Evolutionary conservation across 108 stramenopile species (phyloP).

Genomic region (Pseudonitzschia pungens): DNA sequence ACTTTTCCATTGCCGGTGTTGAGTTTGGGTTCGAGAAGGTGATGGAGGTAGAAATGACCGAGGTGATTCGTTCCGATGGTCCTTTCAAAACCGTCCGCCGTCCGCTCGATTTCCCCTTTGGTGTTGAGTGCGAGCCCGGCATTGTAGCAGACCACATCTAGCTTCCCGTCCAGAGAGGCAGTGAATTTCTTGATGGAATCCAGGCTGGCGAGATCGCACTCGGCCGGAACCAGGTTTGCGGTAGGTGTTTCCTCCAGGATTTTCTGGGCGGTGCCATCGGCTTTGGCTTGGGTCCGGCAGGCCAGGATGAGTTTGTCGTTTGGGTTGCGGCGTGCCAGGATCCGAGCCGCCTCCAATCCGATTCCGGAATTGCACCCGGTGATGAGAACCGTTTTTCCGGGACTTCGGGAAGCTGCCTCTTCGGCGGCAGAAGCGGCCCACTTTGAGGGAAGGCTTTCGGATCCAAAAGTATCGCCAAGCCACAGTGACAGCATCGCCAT

Average conservation of each 20-base stretch:
- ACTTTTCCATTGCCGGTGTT: constrained; percentile 48
- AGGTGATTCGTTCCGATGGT: constrained; percentile 95
- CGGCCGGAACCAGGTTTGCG: constrained; percentile 66
- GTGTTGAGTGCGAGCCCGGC: constrained; percentile 80
- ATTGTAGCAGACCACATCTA: constrained; percentile 83
- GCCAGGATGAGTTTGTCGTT: constrained; percentile 69
- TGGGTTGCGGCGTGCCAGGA: constrained; percentile 37
- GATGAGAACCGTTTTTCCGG: constrained; percentile 40
- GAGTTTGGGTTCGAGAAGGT: constrained; percentile 63
- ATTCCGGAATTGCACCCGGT: constrained; percentile 76
- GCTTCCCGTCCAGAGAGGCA: constrained; percentile 10
- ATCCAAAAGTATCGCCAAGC: constrained; percentile 9
- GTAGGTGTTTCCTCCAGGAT: constrained; percentile 15
- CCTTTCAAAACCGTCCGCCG: constrained; percentile 74
- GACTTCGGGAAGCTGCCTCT: not conserved
- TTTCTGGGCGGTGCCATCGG: constrained; percentile 47
- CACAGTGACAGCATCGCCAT: constrained; percentile 7
- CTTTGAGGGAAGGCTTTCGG: not conserved
- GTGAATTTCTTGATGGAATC: constrained; percentile 59
- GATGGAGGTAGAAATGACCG: constrained; percentile 94
- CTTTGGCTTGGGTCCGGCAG: constrained; percentile 73
- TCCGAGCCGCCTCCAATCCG: constrained; percentile 75
- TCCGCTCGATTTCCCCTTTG: constrained; percentile 63
- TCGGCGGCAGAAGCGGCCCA: constrained; percentile 10
- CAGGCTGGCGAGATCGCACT: constrained; percentile 77